Evolutionary conservation across 805 yeast species (phyloP).

Genomic region (Barnettozyma sucrosica): DNA sequence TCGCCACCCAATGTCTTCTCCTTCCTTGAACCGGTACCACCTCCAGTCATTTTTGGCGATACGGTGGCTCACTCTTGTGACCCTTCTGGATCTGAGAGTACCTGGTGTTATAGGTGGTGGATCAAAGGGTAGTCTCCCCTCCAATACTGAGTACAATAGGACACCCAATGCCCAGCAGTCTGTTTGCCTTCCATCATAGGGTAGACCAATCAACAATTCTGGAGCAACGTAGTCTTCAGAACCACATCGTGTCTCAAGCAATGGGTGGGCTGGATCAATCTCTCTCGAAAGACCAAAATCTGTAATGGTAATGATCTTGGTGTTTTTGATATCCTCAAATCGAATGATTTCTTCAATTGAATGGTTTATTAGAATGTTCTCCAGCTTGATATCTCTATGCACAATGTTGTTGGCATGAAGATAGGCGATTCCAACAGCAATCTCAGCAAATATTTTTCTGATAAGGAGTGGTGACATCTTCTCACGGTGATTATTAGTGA

Average conservation of each 20-base stretch:
- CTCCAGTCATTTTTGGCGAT: conserved; percentile 92
- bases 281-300: conserved; percentile 87
- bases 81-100: conserved; percentile 36
- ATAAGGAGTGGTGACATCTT: conserved; percentile 44
- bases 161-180: conserved; percentile 97
- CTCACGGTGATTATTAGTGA: conserved; percentile 41
- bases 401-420: conserved; percentile 51
- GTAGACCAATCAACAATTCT: conserved; percentile 82
- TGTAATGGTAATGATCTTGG: conserved; percentile 53
- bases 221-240: conserved; percentile 97
- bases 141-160: conserved; percentile 75
- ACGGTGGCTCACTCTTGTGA: conserved; percentile 67
- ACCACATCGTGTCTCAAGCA: conserved; percentile 86
- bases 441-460: conserved; percentile 62
- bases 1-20: conserved; percentile 18
- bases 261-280: conserved; percentile 52
- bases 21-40: conserved; percentile 54
- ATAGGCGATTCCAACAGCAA: conserved; percentile 62
- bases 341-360: conserved; percentile 28
- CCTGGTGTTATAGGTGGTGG: conserved; percentile 50
- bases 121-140: conserved; percentile 88
- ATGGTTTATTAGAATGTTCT: conserved; percentile 59
- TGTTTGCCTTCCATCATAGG: conserved; percentile 85
- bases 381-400: conserved; percentile 90
- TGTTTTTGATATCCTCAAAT: conserved; percentile 11